phyloP scores from a whole-genome alignment of 2,329 filamentous ascomycete species.

The Ceratocystis harringtonii region DNA sequence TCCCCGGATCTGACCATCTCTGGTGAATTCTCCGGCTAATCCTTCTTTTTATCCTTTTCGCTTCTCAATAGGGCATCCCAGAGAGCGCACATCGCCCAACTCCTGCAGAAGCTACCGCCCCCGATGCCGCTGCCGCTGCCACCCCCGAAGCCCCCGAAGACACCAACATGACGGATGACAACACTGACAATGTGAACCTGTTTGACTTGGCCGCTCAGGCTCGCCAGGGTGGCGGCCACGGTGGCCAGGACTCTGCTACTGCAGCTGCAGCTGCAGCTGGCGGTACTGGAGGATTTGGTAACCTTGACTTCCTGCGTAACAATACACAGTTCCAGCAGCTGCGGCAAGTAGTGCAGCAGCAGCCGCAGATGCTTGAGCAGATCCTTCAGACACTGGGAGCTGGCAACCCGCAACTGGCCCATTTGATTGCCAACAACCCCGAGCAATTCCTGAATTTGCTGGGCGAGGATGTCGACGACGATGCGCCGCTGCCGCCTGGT shows the following conservation, averaged over 20 bases:
- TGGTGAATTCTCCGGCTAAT: background rate
- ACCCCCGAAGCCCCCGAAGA: constrained; percentile 23
- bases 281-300: constrained; percentile 45
- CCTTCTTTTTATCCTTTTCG: constrained; percentile 5
- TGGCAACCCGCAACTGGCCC: constrained; percentile 85
- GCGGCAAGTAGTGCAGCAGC: constrained; percentile 89
- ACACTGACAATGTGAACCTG: constrained; percentile 58
- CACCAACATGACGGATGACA: constrained; percentile 33
- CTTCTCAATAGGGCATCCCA: constrained; percentile 59
- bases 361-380: constrained; percentile 95
- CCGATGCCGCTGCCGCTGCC: constrained; percentile 26
- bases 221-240: constrained; percentile 31
- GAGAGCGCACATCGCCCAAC: constrained; percentile 53
- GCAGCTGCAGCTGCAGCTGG: constrained; percentile 36
- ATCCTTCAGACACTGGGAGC: constrained; percentile 92
- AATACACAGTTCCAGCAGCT: constrained; percentile 98
- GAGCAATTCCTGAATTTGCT: constrained; percentile 86
- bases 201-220: constrained; percentile 86
- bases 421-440: constrained; percentile 80
- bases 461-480: constrained; percentile 74
- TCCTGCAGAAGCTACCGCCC: constrained; percentile 26
- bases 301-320: constrained; percentile 83
- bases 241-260: constrained; percentile 26
- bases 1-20: background rate
- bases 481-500: constrained; percentile 71